Evolutionary conservation across 2,329 filamentous ascomycete species (phyloP).

Genomic region (Phoma sp.): DNA sequence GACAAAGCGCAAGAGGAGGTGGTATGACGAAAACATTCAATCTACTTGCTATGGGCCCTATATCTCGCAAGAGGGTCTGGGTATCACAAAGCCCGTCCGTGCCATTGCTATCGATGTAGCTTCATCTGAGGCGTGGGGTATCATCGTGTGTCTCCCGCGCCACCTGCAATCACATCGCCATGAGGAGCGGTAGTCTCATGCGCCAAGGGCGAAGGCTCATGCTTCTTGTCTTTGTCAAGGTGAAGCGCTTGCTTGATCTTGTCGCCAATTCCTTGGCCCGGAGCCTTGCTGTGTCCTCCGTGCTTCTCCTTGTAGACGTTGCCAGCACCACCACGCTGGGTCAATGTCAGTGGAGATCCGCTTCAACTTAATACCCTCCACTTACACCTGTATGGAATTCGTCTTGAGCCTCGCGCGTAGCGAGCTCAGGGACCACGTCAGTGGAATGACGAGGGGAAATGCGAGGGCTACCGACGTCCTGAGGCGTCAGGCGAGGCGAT

Average conservation of each 20-base stretch:
- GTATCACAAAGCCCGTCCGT: constrained; percentile 12
- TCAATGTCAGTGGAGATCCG: constrained; percentile 17
- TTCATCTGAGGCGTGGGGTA: constrained; percentile 3
- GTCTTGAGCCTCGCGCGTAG: constrained; percentile 47
- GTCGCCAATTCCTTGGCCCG: constrained; percentile 48
- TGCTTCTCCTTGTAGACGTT: constrained; percentile 57
- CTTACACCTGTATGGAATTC: constrained; percentile 57
- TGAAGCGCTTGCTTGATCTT: constrained; percentile 53
- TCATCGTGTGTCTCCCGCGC: constrained; percentile 12
- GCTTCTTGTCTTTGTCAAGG: constrained; percentile 46
- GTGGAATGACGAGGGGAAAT: constrained; percentile 36
- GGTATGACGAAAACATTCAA: not conserved
- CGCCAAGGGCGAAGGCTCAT: constrained; percentile 36
- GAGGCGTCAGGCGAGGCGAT: constrained; percentile 42
- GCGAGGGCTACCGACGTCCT: constrained; percentile 20
- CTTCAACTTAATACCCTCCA: not conserved
- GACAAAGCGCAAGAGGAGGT: too few relatives aligned
- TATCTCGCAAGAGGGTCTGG: not conserved
- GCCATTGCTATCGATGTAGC: constrained; percentile 11
- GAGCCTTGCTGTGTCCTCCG: constrained; percentile 51
- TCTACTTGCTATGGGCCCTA: constrained; percentile 1
- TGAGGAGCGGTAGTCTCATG: constrained; percentile 24
- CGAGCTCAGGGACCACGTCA: constrained; percentile 54
- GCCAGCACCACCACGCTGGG: constrained; percentile 52
- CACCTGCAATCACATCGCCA: constrained; percentile 4